These are phyloP conservation scores for Lagenidium giganteum DNA, from an alignment of 352 stramenopile genomes.

Conservation along the genomic window DNA sequence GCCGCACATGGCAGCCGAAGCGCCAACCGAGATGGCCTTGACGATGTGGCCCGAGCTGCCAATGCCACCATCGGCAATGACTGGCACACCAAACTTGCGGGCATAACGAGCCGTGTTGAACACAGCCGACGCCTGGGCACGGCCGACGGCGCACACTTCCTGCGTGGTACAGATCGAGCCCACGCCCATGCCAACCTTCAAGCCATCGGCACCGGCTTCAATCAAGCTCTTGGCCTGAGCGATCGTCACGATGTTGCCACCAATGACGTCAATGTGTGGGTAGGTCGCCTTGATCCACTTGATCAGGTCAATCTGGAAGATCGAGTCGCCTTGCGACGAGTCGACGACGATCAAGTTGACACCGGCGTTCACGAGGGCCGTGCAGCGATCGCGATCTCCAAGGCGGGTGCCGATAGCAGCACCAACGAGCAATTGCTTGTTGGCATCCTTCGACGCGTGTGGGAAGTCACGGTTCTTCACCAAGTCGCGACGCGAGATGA, in stretches of 20 bases:
- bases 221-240: slow-evolving; percentile 98
- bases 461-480: slow-evolving; percentile 98
- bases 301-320: slow-evolving; percentile 87
- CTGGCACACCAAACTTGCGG: slow-evolving; percentile 94
- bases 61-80: slow-evolving; percentile 99
- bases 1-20: slow-evolving; percentile 99
- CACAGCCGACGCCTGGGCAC: slow-evolving; percentile 97
- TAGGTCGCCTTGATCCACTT: slow-evolving; percentile 96
- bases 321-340: slow-evolving; percentile 98
- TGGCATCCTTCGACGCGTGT: slow-evolving; percentile 95
- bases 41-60: slow-evolving; percentile 98
- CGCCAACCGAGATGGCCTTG: slow-evolving; percentile 97
- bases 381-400: slow-evolving; percentile 93
- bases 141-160: slow-evolving; percentile 98
- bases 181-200: slow-evolving; percentile 99
- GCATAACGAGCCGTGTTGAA: slow-evolving; percentile 98
- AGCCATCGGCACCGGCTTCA: slow-evolving; percentile 96
- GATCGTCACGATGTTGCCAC: slow-evolving; percentile 98
- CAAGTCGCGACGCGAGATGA: slow-evolving; percentile 98
- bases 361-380: slow-evolving; percentile 89
- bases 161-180: slow-evolving; percentile 99
- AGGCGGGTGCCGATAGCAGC: slow-evolving; percentile 98
- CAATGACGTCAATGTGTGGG: slow-evolving; percentile 97
- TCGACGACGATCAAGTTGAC: slow-evolving; percentile 99
- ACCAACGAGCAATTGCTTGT: slow-evolving; percentile 98